Evolutionary conservation across 805 yeast species (phyloP).

Genomic region (Myxozyma geophila): DNA sequence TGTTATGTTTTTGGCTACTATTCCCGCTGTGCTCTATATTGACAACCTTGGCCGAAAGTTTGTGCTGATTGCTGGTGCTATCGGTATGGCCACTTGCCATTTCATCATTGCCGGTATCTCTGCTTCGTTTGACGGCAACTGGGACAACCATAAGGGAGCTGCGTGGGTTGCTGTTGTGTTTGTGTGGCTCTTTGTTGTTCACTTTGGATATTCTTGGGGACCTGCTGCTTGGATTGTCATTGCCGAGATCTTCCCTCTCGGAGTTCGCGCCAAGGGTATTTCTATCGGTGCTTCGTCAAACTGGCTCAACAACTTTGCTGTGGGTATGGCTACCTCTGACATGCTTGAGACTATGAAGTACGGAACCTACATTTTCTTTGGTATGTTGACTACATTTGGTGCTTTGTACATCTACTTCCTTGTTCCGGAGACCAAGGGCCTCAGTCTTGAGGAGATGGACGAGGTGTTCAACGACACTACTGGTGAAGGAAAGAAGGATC

Average conservation of each 20-base stretch:
- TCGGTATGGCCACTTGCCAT: conserved; percentile 58
- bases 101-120: conserved; percentile 46
- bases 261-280: conserved; percentile 72
- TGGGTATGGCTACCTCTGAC: conserved; percentile 55
- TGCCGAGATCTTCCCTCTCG: conserved; percentile 65
- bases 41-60: conserved; percentile 71
- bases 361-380: conserved; percentile 45
- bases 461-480: conserved; percentile 18
- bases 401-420: conserved; percentile 28
- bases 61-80: conserved; percentile 57
- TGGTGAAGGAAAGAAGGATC: conserved; percentile 38
- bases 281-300: conserved; percentile 64
- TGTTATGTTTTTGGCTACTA: conserved; percentile 56
- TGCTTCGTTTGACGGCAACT: conserved; percentile 48
- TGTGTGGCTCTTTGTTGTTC: conserved; percentile 34
- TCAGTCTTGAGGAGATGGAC: conserved; percentile 35
- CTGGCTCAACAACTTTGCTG: conserved; percentile 56
- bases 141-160: conserved; percentile 42
- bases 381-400: conserved; percentile 38
- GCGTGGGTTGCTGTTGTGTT: conserved; percentile 36
- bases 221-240: conserved; percentile 58
- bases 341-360: conserved; percentile 46
- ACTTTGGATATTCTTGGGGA: conserved; percentile 36
- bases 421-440: conserved; percentile 30
- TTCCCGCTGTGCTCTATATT: conserved; percentile 58